phyloP scores from a whole-genome alignment of 2,329 filamentous ascomycete genomes.

The Talaromyces sp. region DNA sequence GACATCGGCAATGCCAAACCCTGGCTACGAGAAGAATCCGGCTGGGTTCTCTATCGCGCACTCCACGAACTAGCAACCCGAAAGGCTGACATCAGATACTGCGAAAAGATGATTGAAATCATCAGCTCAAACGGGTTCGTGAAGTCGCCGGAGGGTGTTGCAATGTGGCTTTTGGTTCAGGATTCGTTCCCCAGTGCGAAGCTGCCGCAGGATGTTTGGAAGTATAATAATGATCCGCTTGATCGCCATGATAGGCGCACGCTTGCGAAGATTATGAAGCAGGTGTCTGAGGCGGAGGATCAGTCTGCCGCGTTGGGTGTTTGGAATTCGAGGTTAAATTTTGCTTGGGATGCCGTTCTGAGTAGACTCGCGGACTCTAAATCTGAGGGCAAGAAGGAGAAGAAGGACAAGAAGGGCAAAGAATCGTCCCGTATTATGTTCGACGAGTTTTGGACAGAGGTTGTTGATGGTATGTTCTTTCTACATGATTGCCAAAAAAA shows the following conservation, averaged over 20 bases:
- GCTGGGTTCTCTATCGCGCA: slow-evolving; percentile 74
- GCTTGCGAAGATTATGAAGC: slow-evolving; percentile 76
- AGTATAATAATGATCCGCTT: slow-evolving; percentile 65
- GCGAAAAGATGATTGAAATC: slow-evolving; percentile 61
- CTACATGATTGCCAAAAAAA: not conserved
- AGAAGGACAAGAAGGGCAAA: slow-evolving; percentile 36
- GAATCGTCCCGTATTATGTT: slow-evolving; percentile 52
- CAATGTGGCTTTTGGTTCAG: slow-evolving; percentile 75
- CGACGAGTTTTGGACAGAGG: slow-evolving; percentile 77
- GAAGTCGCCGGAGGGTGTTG: slow-evolving; percentile 83
- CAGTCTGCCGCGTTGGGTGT: slow-evolving; percentile 56
- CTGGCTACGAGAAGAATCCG: slow-evolving; percentile 87
- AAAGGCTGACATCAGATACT: slow-evolving; percentile 48
- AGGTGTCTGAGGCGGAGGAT: slow-evolving; percentile 45
- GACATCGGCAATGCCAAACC: slow-evolving; percentile 76
- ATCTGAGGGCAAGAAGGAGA: slow-evolving; percentile 31
- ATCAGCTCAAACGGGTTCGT: slow-evolving; percentile 65
- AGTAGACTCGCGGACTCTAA: slow-evolving; percentile 36
- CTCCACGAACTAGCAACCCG: slow-evolving; percentile 55
- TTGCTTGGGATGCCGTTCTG: slow-evolving; percentile 84
- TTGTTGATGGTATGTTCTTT: slow-evolving; percentile 71
- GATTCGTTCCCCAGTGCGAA: slow-evolving; percentile 63
- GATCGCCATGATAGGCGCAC: slow-evolving; percentile 65
- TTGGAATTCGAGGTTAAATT: slow-evolving; percentile 78
- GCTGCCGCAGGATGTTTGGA: slow-evolving; percentile 70